A percentile compares a stretch with the other conserved stretches of the same genome.
Conservation (phyloP, 345 rosid species). For the Physaria fendleri region DNA sequence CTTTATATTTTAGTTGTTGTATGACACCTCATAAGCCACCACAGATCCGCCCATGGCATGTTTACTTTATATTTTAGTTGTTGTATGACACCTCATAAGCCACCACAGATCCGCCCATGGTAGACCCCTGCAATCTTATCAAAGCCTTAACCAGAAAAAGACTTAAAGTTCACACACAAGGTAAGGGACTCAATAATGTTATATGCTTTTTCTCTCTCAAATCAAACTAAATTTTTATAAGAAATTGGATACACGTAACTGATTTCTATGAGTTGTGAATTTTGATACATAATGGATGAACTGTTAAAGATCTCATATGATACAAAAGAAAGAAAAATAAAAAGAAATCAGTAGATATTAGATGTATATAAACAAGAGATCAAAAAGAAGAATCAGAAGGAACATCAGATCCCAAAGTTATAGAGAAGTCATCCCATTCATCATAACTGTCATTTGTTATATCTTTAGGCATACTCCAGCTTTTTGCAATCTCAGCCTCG, state of each 20-base stretch:
- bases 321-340: neutral
- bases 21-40: too few species aligned
- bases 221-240: neutral
- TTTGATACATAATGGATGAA: constrained; percentile 10
- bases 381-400: constrained; percentile 50
- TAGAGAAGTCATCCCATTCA: constrained; percentile 66
- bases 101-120: too few species aligned
- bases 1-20: too few species aligned
- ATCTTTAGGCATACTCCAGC: constrained; percentile 68
- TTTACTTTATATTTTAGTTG: too few species aligned
- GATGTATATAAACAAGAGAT: constrained; percentile 16
- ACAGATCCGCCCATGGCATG: too few species aligned
- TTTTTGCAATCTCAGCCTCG: constrained; percentile 47
- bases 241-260: neutral
- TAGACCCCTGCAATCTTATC: too few species aligned
- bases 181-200: too few species aligned
- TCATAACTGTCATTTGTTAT: constrained; percentile 28
- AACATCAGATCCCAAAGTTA: constrained; percentile 65
- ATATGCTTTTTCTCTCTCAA: too few species aligned
- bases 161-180: too few species aligned
- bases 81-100: too few species aligned
- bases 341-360: neutral
- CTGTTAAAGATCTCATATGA: neutral
- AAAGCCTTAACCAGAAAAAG: too few species aligned
- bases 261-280: neutral